These are phyloP conservation scores for Fusarium clavum DNA, from an alignment of 2,329 filamentous ascomycete species.

Conservation along the genomic window DNA sequence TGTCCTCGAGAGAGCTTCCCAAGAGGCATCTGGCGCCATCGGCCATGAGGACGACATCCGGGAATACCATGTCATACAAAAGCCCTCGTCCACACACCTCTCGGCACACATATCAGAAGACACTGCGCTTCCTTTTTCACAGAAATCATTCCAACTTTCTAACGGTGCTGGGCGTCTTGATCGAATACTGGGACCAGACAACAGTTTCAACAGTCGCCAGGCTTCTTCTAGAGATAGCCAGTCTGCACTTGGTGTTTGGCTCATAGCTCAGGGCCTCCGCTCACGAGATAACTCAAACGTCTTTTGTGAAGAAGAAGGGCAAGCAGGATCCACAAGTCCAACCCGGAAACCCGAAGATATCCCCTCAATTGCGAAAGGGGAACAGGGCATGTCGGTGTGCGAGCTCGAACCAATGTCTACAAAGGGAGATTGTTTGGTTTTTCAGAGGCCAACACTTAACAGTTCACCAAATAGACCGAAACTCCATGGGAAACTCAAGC, in stretches of 20 bases:
- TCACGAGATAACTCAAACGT: slow-evolving; percentile 45
- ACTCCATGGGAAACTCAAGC: neutral
- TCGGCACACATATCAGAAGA: slow-evolving; percentile 10
- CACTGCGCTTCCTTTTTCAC: slow-evolving; percentile 15
- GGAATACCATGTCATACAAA: neutral
- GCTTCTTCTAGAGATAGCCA: slow-evolving; percentile 50
- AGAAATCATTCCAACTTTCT: slow-evolving; percentile 36
- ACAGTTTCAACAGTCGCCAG: slow-evolving; percentile 47
- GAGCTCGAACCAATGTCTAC: neutral
- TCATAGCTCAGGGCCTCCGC: slow-evolving; percentile 51
- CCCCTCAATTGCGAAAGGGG: neutral
- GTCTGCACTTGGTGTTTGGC: slow-evolving; percentile 53
- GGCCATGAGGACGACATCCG: neutral
- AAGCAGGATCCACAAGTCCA: neutral
- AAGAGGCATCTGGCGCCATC: too few relatives aligned
- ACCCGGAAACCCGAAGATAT: neutral
- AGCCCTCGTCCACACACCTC: neutral
- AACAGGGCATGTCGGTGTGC: neutral
- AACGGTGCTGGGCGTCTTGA: slow-evolving; percentile 34
- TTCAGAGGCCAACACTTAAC: neutral
- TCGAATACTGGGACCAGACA: slow-evolving; percentile 40
- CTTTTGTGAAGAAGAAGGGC: slow-evolving; percentile 11
- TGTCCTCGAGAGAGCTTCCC: neutral
- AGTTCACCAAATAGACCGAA: neutral
- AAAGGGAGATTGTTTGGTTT: neutral